Evolutionary conservation across 2,329 filamentous ascomycete genomes (phyloP), one percentile per base, ranked within the genome.

Genomic region (Rhinocladiella mackenziei): DNA sequence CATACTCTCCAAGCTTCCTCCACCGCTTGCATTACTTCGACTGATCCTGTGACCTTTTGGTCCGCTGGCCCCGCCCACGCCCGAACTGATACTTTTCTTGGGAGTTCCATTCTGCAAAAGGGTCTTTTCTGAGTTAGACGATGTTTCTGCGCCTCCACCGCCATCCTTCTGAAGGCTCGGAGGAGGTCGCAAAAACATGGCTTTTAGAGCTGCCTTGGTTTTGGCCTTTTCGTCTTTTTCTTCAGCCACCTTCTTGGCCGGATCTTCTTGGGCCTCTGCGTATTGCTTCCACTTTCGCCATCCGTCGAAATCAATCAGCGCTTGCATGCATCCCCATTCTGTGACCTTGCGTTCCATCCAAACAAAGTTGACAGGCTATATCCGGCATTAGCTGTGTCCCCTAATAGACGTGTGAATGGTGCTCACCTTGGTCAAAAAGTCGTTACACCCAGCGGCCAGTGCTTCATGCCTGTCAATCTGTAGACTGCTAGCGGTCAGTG

Each of bases 311-410:
- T 98, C 92, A 60, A 98, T 97, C 17, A 98, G 76, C 7, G 92
- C 92, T 71, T 97, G 92, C 92, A 98, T 98, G 71, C 92, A 97
- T 44, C 92, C 92, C 92, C 92, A 98, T 73, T 98, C 92, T 69
- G 94, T 96, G 57, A 97, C 89, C 66, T 98, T 98, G 45, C 91
- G 81, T 65, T 96, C 88, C 18, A 98, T 78, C 89, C 91, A 98
- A 48, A 94, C 85, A 62, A 96, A 96, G 64, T 94, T 94, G 56
- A 98, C 91, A 14, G 92, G 92, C 87, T 51, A 10, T 35, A 25
- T 13, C 41, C 39, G 25, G 45, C 15, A 32, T 39, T 47, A 53
- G 41, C 20, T 35, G 45, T 5, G 4, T 4, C 26, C 19, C 50
- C n/a, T 4, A 13, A 34, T 42, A 48, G 13, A 29, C 22, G 14